Evolutionary conservation across 2,329 filamentous ascomycete genomes (phyloP).

Genomic region (Aspergillus unguis): DNA sequence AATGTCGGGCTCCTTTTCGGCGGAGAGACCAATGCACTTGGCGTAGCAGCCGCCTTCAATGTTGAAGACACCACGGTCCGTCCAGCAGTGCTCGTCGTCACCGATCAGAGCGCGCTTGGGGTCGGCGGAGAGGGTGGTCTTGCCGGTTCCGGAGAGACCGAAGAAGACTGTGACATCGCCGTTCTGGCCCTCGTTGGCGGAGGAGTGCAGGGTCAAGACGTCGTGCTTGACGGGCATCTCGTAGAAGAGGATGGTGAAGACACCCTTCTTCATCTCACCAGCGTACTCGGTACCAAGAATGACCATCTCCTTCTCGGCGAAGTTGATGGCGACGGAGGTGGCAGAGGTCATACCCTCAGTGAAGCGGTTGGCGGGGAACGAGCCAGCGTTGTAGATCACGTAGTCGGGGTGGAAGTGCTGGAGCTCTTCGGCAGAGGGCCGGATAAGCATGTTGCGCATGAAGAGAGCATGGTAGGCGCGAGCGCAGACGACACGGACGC

Average conservation of each 20-base stretch:
- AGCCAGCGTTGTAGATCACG: slow-evolving; percentile 98
- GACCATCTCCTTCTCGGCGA: slow-evolving; percentile 99
- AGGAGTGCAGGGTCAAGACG: slow-evolving; percentile 96
- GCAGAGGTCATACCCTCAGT: slow-evolving; percentile 98
- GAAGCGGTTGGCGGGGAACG: slow-evolving; percentile 97
- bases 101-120: slow-evolving; percentile 94
- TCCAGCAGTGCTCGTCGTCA: slow-evolving; percentile 99
- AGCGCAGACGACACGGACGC: slow-evolving; percentile 95
- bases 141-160: slow-evolving; percentile 95
- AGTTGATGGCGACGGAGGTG: slow-evolving; percentile 98
- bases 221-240: slow-evolving; percentile 99
- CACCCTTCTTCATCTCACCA: slow-evolving; percentile 95
- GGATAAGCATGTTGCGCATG: slow-evolving; percentile 99
- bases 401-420: slow-evolving; percentile 99
- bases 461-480: slow-evolving; percentile 99
- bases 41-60: slow-evolving; percentile 99
- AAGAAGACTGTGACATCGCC: slow-evolving; percentile 99
- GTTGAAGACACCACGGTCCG: slow-evolving; percentile 95
- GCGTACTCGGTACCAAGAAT: slow-evolving; percentile 99
- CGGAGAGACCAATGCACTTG: slow-evolving; percentile 95
- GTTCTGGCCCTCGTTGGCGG: slow-evolving; percentile 90
- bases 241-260: slow-evolving; percentile 99
- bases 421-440: slow-evolving; percentile 83
- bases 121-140: slow-evolving; percentile 96
- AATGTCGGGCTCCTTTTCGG: slow-evolving; percentile 99